phyloP scores from a whole-genome alignment of 306 rosid genomes.

The Inga leiocalycina region DNA sequence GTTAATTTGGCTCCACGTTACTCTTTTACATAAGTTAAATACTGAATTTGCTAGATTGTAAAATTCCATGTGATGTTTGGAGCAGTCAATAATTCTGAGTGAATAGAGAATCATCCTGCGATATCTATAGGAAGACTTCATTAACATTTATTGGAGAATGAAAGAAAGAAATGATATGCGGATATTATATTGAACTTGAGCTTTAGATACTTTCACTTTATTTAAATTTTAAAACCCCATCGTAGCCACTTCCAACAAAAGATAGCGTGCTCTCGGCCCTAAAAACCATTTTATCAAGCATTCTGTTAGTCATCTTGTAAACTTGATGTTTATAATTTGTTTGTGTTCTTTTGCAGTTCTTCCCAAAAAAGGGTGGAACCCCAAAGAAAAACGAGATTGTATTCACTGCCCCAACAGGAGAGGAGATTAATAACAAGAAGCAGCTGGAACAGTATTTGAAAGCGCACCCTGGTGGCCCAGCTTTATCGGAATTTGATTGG shows the following conservation, averaged over 20 bases:
- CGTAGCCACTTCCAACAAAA: not conserved
- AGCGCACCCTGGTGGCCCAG: conserved; percentile 89
- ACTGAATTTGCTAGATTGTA: conserved; percentile 34
- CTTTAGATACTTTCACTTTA: not conserved
- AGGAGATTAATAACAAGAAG: conserved; percentile 74
- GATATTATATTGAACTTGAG: not conserved
- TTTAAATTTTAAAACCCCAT: not conserved
- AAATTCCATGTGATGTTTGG: conserved; percentile 25
- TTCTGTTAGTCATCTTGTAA: not conserved
- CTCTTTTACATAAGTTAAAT: not conserved
- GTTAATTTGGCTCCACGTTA: not conserved
- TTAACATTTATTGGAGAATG: not conserved
- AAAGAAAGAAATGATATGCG: not conserved
- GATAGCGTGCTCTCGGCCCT: not conserved
- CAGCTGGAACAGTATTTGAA: conserved; percentile 91
- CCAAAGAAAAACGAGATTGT: conserved; percentile 85
- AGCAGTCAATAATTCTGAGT: conserved; percentile 5
- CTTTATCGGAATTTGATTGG: conserved; percentile 85
- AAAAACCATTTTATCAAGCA: not conserved
- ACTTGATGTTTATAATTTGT: conserved; percentile 27
- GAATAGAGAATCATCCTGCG: not conserved
- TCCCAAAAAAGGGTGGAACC: conserved; percentile 80
- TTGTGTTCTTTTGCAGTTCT: conserved; percentile 59
- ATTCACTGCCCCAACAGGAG: conserved; percentile 91
- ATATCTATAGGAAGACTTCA: not conserved